These are phyloP conservation scores for Nepenthes alata DNA, from an alignment of 179 eudicot genomes.

Conservation along the genomic window DNA sequence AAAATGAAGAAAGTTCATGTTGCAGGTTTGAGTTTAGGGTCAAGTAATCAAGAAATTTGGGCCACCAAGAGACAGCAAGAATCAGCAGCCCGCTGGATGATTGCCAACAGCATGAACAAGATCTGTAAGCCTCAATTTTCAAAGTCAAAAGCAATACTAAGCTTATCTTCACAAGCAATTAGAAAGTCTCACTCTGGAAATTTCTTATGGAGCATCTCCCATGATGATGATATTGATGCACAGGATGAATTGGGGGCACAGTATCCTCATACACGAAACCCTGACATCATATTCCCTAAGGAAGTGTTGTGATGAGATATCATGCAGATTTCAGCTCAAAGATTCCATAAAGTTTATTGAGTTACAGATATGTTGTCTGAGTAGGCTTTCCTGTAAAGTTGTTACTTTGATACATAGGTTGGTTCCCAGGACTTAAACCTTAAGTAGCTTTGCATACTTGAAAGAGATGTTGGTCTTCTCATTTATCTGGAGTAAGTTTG, in stretches of 20 bases:
- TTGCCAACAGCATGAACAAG: constrained; percentile 46
- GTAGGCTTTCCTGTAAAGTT: no score
- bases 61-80: constrained; percentile 33
- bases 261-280: constrained; percentile 36
- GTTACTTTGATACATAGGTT: no score
- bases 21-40: constrained; percentile 34
- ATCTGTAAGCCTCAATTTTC: constrained; percentile 17
- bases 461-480: no score
- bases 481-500: no score
- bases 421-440: no score
- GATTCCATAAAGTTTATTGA: no score
- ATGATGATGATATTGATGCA: constrained; percentile 17
- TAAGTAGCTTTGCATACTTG: no score
- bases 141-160: constrained; percentile 29
- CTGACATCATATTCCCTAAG: constrained; percentile 38
- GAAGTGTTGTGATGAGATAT: background rate
- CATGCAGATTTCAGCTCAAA: no score
- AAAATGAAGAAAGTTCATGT: constrained; percentile 38
- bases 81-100: constrained; percentile 64
- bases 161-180: constrained; percentile 12
- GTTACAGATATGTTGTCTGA: no score
- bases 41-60: constrained; percentile 22
- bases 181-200: constrained; percentile 20
- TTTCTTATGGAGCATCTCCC: constrained; percentile 54
- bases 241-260: constrained; percentile 16